Conservation (phyloP, 805 yeast species). For the Lipomyces starkeyi region DNA sequence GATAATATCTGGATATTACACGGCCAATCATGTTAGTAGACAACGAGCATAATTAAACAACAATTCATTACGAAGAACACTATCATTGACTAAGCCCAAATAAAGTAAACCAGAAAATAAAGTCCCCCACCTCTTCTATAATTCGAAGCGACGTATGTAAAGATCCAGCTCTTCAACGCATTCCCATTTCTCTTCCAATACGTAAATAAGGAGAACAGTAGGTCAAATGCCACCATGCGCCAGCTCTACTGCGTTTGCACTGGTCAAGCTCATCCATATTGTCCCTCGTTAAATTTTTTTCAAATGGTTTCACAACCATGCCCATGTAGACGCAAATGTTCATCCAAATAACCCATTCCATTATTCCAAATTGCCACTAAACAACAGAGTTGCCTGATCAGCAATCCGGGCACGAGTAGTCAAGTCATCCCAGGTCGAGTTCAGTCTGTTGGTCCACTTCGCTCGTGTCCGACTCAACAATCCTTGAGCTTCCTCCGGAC, state of each 20-base stretch:
- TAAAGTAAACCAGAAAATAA: not conserved
- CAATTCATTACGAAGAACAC: not conserved
- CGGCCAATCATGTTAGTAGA: too few relatives aligned
- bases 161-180: too few relatives aligned
- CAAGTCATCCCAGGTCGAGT: slow-evolving; percentile 36
- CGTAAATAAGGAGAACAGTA: too few relatives aligned
- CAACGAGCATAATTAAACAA: not conserved
- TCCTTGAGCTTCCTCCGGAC: slow-evolving; percentile 31
- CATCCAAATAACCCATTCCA: not conserved
- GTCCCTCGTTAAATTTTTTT: not conserved
- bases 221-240: too few relatives aligned
- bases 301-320: not conserved
- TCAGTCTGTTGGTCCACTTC: slow-evolving; percentile 29
- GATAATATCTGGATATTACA: too few relatives aligned
- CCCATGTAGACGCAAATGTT: not conserved
- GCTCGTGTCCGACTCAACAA: slow-evolving; percentile 32
- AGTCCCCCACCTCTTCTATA: not conserved
- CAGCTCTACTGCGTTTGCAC: too few relatives aligned
- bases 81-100: not conserved
- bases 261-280: too few relatives aligned
- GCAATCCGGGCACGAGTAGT: slow-evolving; percentile 32
- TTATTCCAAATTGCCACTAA: slow-evolving; percentile 3
- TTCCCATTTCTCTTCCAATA: too few relatives aligned
- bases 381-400: slow-evolving; percentile 31
- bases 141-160: not conserved